phyloP scores from a whole-genome alignment of 164 flowering plant genomes.

The Kalanchoe fedtschenkoi region DNA sequence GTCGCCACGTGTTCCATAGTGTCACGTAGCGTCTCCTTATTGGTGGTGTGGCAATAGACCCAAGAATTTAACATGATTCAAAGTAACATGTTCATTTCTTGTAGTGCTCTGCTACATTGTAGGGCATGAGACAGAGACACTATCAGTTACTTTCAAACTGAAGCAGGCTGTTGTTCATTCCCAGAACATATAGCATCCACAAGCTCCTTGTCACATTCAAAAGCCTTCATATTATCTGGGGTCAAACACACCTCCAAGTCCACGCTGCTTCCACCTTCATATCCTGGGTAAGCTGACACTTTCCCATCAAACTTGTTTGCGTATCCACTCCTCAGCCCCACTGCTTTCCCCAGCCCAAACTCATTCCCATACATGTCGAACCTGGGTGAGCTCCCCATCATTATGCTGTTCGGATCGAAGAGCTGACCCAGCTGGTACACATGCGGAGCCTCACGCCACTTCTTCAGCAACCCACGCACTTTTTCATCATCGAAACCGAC shows the following conservation, averaged over 20 bases:
- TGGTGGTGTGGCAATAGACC: no score
- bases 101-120: no score
- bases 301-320: conserved; percentile 38
- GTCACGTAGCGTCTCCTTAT: no score
- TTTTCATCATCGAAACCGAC: conserved; percentile 13
- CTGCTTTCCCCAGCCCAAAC: conserved; percentile 42
- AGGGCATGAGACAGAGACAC: no score
- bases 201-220: conserved; percentile 36
- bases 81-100: no score
- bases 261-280: conserved; percentile 42
- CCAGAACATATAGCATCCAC: conserved; percentile 23
- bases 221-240: conserved; percentile 22
- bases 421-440: conserved; percentile 15
- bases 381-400: conserved; percentile 43
- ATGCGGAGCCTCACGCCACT: conserved; percentile 17
- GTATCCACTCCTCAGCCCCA: conserved; percentile 38
- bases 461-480: conserved; percentile 11
- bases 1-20: no score
- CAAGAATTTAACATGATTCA: no score
- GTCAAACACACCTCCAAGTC: conserved; percentile 35
- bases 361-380: conserved; percentile 39
- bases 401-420: conserved; percentile 18
- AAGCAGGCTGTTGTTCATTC: no score
- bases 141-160: no score
- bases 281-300: conserved; percentile 31